Evolutionary conservation across 2,329 filamentous ascomycete genomes (phyloP), one percentile per base, ranked within the genome.

Genomic region (Raffaelea albimanens): DNA sequence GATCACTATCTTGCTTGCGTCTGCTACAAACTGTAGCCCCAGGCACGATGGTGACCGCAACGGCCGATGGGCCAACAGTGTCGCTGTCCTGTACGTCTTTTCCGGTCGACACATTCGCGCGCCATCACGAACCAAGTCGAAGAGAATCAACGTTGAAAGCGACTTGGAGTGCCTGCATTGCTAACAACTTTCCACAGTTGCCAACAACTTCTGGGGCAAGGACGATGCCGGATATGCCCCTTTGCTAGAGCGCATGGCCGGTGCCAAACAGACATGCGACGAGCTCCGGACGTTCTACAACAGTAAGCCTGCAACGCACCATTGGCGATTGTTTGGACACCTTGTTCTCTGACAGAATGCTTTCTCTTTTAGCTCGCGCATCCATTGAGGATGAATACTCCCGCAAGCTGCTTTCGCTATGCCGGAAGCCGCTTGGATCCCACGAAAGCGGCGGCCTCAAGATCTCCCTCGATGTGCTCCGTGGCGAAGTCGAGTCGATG

Each of bases 181-280:
- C n/a, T n/a, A n/a, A n/a, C n/a, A n/a, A n/a, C n/a, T n/a, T n/a
- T n/a, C n/a, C 31, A 22, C 55, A 90, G 90, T 98, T 71, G 91
- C 93, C 60, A 98, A 98, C 71, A 98, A 98, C 65, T 98, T 98
- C 67, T 98, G 93, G 93, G 93, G 93, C 54, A 97, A 95, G 73
- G 91, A 97, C 65, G 93, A 98, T 73, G 93, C 91, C 45, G 94
- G 93, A 63, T 90, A 98, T 60, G 76, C 76, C 41, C 94, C 93
- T 50, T 79, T 98, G 60, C 76, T 98, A 25, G 87, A 91, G 64
- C 91, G 93, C 61, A 95, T 98, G 88, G 84, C 88, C 61, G 84
- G 83, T 66, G 88, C 93, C 43, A 98, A 98, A 72, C 81, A 85
- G 59, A 96, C 93, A 22, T 90, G 85, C 63, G 94, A 98, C 67